Conservation (phyloP, 2,329 filamentous ascomycete species). For the Aspergillus carbonarius region DNA sequence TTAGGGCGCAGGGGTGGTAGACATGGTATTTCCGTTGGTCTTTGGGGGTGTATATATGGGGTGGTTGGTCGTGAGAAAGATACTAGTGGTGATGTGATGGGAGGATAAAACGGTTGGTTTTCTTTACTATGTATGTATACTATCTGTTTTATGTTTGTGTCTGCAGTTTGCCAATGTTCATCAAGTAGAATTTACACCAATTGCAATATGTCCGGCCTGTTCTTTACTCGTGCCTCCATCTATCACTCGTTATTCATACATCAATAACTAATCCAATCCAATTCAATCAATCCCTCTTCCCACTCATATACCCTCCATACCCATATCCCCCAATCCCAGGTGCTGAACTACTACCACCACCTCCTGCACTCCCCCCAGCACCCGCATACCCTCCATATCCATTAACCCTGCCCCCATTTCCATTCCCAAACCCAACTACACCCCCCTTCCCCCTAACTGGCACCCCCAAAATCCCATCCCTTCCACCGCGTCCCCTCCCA, state of each 20-base stretch:
- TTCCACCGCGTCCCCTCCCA: constrained; percentile 36
- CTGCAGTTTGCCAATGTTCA: background rate
- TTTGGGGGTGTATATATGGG: background rate
- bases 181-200: background rate
- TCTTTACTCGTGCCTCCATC: background rate
- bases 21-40: background rate
- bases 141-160: background rate
- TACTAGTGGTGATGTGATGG: background rate
- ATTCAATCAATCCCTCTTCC: constrained; percentile 42
- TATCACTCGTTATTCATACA: background rate
- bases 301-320: constrained; percentile 39
- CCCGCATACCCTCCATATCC: constrained; percentile 56
- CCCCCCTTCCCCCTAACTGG: constrained; percentile 46
- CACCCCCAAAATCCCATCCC: constrained; percentile 50
- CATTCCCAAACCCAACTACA: constrained; percentile 54
- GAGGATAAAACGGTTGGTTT: background rate
- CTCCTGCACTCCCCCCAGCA: background rate
- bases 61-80: background rate
- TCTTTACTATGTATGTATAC: background rate
- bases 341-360: constrained; percentile 26
- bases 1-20: constrained; percentile 50
- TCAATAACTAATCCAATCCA: constrained; percentile 11
- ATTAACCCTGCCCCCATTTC: constrained; percentile 54
- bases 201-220: background rate
- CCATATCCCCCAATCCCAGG: constrained; percentile 28